Percentiles rank a stretch among this genome's conserved stretches.
These are phyloP conservation scores for Russula foetens DNA, from an alignment of 768 basidiomycete genomes.

Conservation along the genomic window DNA sequence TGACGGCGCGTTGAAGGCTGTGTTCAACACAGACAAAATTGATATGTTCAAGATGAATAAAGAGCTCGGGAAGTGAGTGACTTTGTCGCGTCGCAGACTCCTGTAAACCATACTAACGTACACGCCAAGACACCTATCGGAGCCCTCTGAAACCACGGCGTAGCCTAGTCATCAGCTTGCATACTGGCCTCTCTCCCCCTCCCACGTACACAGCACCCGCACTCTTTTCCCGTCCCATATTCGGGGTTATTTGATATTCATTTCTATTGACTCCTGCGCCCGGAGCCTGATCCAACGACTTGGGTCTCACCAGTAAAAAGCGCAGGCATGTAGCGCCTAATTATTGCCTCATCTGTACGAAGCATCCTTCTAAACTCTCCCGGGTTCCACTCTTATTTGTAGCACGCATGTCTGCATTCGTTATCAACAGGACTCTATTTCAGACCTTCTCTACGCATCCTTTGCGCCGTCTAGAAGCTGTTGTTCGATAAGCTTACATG, in stretches of 20 bases:
- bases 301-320: neutral
- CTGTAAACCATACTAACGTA: neutral
- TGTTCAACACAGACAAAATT: slow-evolving; percentile 76
- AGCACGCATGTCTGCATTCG: slow-evolving; percentile 10
- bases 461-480: slow-evolving; percentile 8
- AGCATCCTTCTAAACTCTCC: slow-evolving; percentile 2
- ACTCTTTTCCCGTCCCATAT: neutral
- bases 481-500: neutral
- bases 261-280: slow-evolving; percentile 5
- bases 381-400: slow-evolving; percentile 10
- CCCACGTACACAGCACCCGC: neutral
- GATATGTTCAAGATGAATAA: slow-evolving; percentile 98
- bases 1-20: slow-evolving; percentile 58
- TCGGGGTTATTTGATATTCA: slow-evolving; percentile 15
- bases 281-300: neutral
- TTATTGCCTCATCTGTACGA: slow-evolving; percentile 16
- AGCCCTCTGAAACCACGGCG: slow-evolving; percentile 15
- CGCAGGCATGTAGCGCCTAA: slow-evolving; percentile 13
- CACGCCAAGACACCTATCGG: slow-evolving; percentile 12
- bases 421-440: neutral
- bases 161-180: no score
- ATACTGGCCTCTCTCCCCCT: neutral
- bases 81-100: neutral
- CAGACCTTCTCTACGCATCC: neutral
- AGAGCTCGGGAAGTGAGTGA: slow-evolving; percentile 61